Base-by-base conservation (phyloP, 495 filamentous ascomycete species). In the Niebla homalea region DNA sequence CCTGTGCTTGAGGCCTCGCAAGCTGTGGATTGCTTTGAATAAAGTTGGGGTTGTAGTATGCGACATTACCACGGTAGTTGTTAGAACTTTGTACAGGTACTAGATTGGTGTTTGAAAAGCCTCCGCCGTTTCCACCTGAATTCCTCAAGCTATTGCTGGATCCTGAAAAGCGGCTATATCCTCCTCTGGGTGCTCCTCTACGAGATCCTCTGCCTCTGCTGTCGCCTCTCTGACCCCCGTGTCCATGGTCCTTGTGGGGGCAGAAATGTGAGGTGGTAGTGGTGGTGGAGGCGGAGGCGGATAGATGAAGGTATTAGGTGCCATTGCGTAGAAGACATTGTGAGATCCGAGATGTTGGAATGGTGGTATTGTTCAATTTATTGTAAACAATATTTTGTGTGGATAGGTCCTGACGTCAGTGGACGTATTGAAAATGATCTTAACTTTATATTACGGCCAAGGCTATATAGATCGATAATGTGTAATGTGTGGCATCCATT, bases 301-400 rank as follows among this genome's bases (percentile, higher is more conserved):
- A 57, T 74, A 76, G 43, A 68, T 70, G 56, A 76, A 76, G 19
- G 65, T 65, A 57, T 71, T 67, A 38, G 71, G 60, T 51, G 60
- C 68, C 70, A 74, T 74, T 42, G 48, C 62, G 53, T 52, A 56
- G 54, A 49, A 54, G 55, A 51, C 56, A 19, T 19, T 35, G n/a
- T 18, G 18, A 29, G 7, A 26, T 19, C 25, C 36, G 8, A 8
- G 19, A 45, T 20, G 15, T 44, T 54, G 14, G 15, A 46, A 25
- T 26, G n/a, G 38, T 41, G 10, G 8, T 12, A 18, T n/a, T 18
- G 8, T 1, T 41, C 3, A n/a, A n/a, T n/a, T n/a, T n/a, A n/a
- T n/a, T n/a, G n/a, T n/a, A n/a, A n/a, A n/a, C n/a, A n/a, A n/a
- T n/a, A n/a, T n/a, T n/a, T n/a, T n/a, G n/a, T n/a, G 12, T 7